A percentile compares a stretch with the other conserved stretches of the same genome.
phyloP scores from a whole-genome alignment of 495 filamentous ascomycete species.

The Collariella sp. region DNA sequence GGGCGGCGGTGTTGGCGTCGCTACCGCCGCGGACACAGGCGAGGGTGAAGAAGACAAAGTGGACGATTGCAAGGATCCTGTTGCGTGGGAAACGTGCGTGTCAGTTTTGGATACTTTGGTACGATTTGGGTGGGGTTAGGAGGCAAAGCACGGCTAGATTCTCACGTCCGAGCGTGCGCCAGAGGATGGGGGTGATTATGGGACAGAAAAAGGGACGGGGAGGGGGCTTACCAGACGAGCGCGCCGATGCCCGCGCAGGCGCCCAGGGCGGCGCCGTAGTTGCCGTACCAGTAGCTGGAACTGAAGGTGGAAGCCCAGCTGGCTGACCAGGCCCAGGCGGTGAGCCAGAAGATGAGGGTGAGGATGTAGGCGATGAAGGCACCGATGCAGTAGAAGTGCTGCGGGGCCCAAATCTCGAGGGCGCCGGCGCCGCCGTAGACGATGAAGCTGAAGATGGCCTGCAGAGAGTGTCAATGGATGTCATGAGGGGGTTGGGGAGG shows the following conservation, averaged over 20 bases:
- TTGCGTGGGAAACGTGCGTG: background rate
- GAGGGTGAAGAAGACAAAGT: slow-evolving; percentile 31
- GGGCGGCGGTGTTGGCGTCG: background rate
- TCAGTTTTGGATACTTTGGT: background rate
- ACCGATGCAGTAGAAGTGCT: slow-evolving; percentile 30
- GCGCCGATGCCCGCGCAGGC: slow-evolving; percentile 36
- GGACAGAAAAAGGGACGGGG: background rate
- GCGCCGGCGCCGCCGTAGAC: slow-evolving; percentile 27
- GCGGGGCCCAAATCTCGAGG: slow-evolving; percentile 23
- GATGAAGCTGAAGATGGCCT: slow-evolving; percentile 30
- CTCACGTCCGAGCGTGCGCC: background rate
- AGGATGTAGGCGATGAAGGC: slow-evolving; percentile 26
- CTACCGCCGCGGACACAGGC: slow-evolving; percentile 22
- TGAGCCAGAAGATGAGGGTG: slow-evolving; percentile 34
- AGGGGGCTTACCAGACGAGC: slow-evolving; percentile 26
- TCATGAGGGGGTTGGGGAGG: background rate
- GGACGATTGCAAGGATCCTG: slow-evolving; percentile 31
- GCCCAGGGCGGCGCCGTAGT: slow-evolving; percentile 17
- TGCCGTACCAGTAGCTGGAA: background rate
- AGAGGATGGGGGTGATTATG: background rate
- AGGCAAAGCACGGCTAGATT: background rate
- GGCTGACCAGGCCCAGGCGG: slow-evolving; percentile 35
- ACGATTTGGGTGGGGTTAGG: background rate
- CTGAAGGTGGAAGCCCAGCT: slow-evolving; percentile 24
- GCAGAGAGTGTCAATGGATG: background rate